Percentiles rank a stretch among this genome's conserved stretches.
These are phyloP conservation scores for Boletus vinaceobasis DNA, from an alignment of 768 basidiomycete genomes.

Conservation along the genomic window DNA sequence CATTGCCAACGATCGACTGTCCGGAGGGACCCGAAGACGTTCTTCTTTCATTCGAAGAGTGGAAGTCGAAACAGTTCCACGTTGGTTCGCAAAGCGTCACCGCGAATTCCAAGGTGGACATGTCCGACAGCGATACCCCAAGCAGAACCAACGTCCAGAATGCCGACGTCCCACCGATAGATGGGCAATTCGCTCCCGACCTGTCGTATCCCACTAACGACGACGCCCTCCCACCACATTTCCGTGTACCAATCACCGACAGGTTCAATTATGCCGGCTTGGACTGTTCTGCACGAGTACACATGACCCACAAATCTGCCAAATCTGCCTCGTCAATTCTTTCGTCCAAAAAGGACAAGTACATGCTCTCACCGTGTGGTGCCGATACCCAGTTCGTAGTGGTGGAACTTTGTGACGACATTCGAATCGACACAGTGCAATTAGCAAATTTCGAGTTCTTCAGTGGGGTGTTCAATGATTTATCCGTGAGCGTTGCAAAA, in stretches of 20 bases:
- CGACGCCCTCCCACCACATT: conserved; percentile 49
- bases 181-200: conserved; percentile 15
- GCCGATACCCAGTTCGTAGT: conserved; percentile 70
- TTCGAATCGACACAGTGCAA: conserved; percentile 93
- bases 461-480: conserved; percentile 92
- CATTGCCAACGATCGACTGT: conserved; percentile 35
- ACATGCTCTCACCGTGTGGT: conserved; percentile 94
- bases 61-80: conserved; percentile 70
- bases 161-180: conserved; percentile 3
- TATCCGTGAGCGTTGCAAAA: conserved; percentile 83
- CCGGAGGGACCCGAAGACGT: conserved; percentile 53
- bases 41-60: conserved; percentile 82
- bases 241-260: conserved; percentile 74
- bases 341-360: conserved; percentile 84
- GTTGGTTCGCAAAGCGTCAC: conserved; percentile 31
- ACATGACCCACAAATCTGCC: conserved; percentile 74
- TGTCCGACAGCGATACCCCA: background rate
- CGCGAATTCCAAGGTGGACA: conserved; percentile 2
- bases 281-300: conserved; percentile 93
- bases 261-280: conserved; percentile 92
- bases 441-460: conserved; percentile 98
- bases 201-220: conserved; percentile 7
- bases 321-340: conserved; percentile 84
- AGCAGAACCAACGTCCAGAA: background rate
- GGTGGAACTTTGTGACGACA: conserved; percentile 96